Conservation (phyloP, 2,329 filamentous ascomycete genomes). For the Alternaria atra region DNA sequence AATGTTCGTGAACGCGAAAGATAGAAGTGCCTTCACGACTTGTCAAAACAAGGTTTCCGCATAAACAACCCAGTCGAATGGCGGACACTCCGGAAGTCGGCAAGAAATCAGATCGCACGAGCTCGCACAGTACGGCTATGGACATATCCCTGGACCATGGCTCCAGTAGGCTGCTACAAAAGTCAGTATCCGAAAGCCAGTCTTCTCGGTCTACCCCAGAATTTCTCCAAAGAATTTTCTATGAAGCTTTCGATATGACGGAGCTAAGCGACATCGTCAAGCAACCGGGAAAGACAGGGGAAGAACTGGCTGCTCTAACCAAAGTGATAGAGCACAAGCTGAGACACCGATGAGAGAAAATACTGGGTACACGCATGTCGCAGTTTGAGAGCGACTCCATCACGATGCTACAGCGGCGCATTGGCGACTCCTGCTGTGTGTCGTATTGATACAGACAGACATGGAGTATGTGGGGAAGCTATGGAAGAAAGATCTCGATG, state of each 20-base stretch:
- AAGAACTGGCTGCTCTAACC: background rate
- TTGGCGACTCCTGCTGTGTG: constrained; percentile 15
- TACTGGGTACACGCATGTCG: background rate
- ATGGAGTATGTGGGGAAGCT: constrained; percentile 18
- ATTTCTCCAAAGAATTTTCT: constrained; percentile 23
- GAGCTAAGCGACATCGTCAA: background rate
- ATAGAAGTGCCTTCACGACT: background rate
- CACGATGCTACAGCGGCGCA: constrained; percentile 4
- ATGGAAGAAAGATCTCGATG: constrained; percentile 14
- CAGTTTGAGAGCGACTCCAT: constrained; percentile 1
- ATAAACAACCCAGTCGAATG: background rate
- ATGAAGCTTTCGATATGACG: background rate
- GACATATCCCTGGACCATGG: constrained; percentile 17
- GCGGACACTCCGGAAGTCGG: constrained; percentile 10
- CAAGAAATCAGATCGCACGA: constrained; percentile 4
- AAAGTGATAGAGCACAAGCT: background rate
- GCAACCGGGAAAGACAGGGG: background rate
- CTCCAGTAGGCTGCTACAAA: background rate
- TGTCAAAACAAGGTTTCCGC: background rate
- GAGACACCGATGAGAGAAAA: background rate
- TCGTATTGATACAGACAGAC: constrained; percentile 16
- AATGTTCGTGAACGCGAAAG: background rate
- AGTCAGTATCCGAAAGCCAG: constrained; percentile 9
- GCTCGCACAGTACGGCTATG: background rate
- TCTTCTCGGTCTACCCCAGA: constrained; percentile 25